phyloP scores from a whole-genome alignment of 139 green algal genomes.

The Tetratostichococcus sp. region DNA sequence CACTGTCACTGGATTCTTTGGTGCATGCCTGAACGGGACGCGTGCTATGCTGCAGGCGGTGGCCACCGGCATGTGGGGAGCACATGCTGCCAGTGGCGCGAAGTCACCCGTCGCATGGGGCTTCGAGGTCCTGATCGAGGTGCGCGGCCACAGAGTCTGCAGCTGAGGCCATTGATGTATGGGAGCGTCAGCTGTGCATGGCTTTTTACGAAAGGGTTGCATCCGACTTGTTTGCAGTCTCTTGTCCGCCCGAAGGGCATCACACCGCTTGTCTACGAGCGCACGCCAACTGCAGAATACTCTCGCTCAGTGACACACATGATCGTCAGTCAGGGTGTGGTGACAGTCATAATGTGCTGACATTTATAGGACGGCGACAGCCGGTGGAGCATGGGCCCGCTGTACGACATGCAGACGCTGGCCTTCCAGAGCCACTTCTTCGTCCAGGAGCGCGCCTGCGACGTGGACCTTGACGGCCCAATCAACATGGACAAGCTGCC shows the following conservation, averaged over 20 bases:
- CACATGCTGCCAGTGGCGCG: not conserved
- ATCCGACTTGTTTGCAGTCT: not conserved
- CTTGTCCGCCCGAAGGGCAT: too few species aligned
- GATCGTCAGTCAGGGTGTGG: not conserved
- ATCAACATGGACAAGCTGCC: conserved; percentile 9
- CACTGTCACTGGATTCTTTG: not conserved
- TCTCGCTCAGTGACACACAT: too few species aligned
- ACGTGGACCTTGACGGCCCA: not conserved
- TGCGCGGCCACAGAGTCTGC: not conserved
- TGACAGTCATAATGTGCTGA: not conserved
- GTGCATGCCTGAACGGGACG: not conserved
- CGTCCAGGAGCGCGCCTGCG: conserved; percentile 9
- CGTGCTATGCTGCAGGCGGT: not conserved
- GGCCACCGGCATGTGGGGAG: not conserved
- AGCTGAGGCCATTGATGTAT: too few species aligned
- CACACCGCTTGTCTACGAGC: too few species aligned
- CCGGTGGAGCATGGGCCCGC: conserved; percentile 23
- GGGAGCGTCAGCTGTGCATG: not conserved
- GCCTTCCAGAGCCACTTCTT: conserved; percentile 10
- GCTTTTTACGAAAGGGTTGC: not conserved
- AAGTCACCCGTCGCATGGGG: not conserved
- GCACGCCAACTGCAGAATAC: too few species aligned
- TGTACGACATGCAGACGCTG: conserved; percentile 20
- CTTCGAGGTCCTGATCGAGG: conserved; percentile 7
- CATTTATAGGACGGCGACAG: conserved; percentile 5